A percentile compares a stretch with the other conserved stretches of the same genome.
Evolutionary conservation across 495 filamentous ascomycete species (phyloP).

Genomic region (Penicillium canescens): DNA sequence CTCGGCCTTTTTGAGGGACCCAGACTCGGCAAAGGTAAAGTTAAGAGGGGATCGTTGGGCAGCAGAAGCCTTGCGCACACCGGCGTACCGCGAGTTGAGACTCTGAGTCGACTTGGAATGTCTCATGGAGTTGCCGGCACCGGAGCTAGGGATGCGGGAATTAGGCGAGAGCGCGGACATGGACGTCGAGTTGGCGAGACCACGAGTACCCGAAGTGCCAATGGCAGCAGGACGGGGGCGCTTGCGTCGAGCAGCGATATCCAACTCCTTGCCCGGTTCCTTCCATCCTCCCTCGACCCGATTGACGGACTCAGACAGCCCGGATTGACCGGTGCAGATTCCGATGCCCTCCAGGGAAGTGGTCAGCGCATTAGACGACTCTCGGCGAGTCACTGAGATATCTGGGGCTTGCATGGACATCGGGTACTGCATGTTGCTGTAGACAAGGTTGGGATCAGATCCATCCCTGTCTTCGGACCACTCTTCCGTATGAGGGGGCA

Average conservation of each 20-base stretch:
- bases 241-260: constrained; percentile 55
- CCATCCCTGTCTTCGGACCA: constrained; percentile 30
- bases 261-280: constrained; percentile 45
- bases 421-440: constrained; percentile 35
- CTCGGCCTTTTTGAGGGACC: constrained; percentile 42
- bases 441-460: constrained; percentile 28
- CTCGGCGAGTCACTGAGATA: constrained; percentile 33
- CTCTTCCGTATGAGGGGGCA: constrained; percentile 23
- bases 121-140: constrained; percentile 41
- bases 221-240: constrained; percentile 55
- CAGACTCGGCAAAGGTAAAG: constrained; percentile 49
- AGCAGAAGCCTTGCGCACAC: constrained; percentile 50
- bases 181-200: constrained; percentile 40
- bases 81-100: constrained; percentile 50
- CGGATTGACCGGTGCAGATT: constrained; percentile 31
- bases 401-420: constrained; percentile 35
- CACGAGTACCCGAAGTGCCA: constrained; percentile 41
- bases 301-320: constrained; percentile 26
- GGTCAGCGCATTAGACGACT: constrained; percentile 44
- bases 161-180: constrained; percentile 45
- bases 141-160: constrained; percentile 36
- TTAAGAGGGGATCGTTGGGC: constrained; percentile 56
- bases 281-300: constrained; percentile 35
- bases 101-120: constrained; percentile 56
- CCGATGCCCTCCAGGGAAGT: constrained; percentile 42